These are phyloP conservation scores for Backusella psychrophila DNA, from an alignment of 192 early-diverging fungal species.

Conservation along the genomic window DNA sequence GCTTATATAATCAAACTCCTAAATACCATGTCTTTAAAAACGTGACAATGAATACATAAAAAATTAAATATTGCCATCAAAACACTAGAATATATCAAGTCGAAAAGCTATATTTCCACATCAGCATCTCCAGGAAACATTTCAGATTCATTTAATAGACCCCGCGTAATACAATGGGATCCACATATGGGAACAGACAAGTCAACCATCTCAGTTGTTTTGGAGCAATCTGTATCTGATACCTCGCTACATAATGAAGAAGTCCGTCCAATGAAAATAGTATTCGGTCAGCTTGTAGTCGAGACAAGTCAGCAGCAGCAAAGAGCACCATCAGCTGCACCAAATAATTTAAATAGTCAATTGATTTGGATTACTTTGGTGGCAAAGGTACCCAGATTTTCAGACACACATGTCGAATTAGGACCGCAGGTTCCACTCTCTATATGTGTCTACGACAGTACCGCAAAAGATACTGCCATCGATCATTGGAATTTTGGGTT, in stretches of 20 bases:
- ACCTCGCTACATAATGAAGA: background rate
- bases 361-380: conserved; percentile 13
- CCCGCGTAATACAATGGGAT: conserved; percentile 39
- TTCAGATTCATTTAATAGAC: conserved; percentile 1
- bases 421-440: conserved; percentile 8
- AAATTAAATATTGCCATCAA: background rate
- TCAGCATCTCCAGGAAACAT: background rate
- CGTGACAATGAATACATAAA: background rate
- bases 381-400: background rate
- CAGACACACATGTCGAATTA: conserved; percentile 4
- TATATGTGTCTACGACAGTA: conserved; percentile 4
- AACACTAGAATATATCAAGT: background rate
- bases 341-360: background rate
- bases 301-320: conserved; percentile 43
- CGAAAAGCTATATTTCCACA: background rate
- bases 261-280: conserved; percentile 39
- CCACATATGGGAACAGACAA: conserved; percentile 40
- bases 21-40: background rate
- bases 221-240: conserved; percentile 25
- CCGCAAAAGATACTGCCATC: background rate
- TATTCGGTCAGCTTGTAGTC: conserved; percentile 47
- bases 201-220: conserved; percentile 34
- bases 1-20: background rate
- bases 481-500: conserved; percentile 16
- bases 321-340: conserved; percentile 1